Evolutionary conservation across 306 rosid genomes (phyloP).

Genomic region (Quercus mongolica): DNA sequence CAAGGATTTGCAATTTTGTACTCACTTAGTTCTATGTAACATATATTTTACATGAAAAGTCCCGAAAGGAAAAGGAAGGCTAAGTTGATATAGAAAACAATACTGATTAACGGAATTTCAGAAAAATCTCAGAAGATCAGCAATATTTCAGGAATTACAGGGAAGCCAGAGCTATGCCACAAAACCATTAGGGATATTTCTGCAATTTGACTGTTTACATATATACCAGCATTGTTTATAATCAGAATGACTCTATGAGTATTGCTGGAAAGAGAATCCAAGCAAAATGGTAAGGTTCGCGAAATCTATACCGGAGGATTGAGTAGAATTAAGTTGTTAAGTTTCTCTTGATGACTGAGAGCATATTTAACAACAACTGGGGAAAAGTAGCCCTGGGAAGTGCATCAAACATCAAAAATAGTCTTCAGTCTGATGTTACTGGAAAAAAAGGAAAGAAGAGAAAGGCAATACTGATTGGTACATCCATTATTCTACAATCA

Average conservation of each 20-base stretch:
- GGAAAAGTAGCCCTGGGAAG: constrained; percentile 75
- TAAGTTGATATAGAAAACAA: not conserved
- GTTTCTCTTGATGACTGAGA: constrained; percentile 57
- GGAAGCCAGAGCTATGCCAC: not conserved
- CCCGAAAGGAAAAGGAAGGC: not conserved
- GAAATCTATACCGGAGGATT: constrained; percentile 72
- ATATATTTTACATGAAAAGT: not conserved
- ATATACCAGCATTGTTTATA: not conserved
- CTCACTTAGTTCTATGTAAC: not conserved
- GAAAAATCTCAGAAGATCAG: not conserved
- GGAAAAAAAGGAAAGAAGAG: not conserved
- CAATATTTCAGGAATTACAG: not conserved
- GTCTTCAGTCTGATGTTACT: constrained; percentile 11
- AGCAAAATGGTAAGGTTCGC: constrained; percentile 2
- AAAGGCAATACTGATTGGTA: not conserved
- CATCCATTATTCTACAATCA: constrained; percentile 12
- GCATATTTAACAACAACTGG: constrained; percentile 81
- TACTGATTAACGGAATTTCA: not conserved
- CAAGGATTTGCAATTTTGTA: not conserved
- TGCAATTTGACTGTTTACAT: not conserved
- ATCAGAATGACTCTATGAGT: not conserved
- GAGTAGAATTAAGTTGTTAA: constrained; percentile 60
- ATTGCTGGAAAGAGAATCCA: not conserved
- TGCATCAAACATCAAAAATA: constrained; percentile 14
- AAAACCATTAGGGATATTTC: not conserved